phyloP scores from a whole-genome alignment of 169 alveolate genomes.

The Condylostoma magnum region DNA sequence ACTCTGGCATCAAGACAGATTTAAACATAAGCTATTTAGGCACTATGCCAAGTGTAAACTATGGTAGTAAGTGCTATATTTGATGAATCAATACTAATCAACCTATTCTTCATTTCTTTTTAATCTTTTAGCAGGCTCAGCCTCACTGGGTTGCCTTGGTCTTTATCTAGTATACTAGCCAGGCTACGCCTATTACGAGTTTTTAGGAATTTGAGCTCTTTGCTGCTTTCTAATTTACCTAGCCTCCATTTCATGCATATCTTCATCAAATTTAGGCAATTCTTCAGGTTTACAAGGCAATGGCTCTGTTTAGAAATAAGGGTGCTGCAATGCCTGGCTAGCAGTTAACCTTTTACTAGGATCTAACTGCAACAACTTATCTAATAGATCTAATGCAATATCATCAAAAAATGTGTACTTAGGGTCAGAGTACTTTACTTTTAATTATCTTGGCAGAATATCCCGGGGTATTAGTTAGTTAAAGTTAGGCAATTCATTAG shows the following conservation, averaged over 20 bases:
- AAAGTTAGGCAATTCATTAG: slow-evolving; percentile 37
- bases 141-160: no score
- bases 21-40: no score
- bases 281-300: slow-evolving; percentile 41
- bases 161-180: no score
- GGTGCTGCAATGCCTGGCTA: slow-evolving; percentile 68
- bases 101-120: no score
- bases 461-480: slow-evolving; percentile 36
- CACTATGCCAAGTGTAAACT: no score
- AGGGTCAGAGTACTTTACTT: slow-evolving; percentile 35
- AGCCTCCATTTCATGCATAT: slow-evolving; percentile 30
- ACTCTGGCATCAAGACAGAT: no score
- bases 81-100: no score
- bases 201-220: no score
- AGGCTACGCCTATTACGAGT: no score
- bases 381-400: slow-evolving; percentile 65
- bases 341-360: slow-evolving; percentile 67
- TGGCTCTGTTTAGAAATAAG: slow-evolving; percentile 57
- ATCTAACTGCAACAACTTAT: slow-evolving; percentile 54
- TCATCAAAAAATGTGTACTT: slow-evolving; percentile 39
- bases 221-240: neutral
- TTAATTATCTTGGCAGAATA: slow-evolving; percentile 24
- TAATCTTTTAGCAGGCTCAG: no score
- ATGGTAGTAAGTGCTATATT: no score
- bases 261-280: slow-evolving; percentile 34